These are phyloP conservation scores for Penicillium digitatum DNA, from an alignment of 2,329 filamentous ascomycete genomes.

Conservation along the genomic window DNA sequence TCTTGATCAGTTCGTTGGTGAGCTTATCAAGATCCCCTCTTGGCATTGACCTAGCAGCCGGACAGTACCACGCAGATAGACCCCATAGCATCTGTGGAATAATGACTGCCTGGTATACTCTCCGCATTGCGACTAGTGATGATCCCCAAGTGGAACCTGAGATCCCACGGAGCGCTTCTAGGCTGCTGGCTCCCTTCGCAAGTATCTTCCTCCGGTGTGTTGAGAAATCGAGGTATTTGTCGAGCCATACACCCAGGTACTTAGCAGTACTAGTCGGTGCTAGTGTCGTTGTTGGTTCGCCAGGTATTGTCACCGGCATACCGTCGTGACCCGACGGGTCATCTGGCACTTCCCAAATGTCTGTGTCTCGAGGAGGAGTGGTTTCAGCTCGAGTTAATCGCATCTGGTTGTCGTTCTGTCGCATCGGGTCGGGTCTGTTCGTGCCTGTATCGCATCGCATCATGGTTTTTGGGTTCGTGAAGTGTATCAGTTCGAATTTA, in stretches of 20 bases:
- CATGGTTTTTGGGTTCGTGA: not conserved
- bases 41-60: not conserved
- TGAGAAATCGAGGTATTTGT: constrained; percentile 5
- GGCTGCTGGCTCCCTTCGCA: constrained; percentile 4
- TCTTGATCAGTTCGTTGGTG: not conserved
- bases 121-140: not conserved
- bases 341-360: not conserved
- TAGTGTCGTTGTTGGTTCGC: not conserved
- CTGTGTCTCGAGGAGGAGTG: too few relatives aligned
- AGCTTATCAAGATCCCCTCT: not conserved
- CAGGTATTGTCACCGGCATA: not conserved
- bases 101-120: constrained; percentile 3
- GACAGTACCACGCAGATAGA: not conserved
- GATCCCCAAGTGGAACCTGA: not conserved
- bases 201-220: not conserved
- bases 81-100: not conserved
- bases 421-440: not conserved
- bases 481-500: constrained; percentile 11
- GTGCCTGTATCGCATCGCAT: too few relatives aligned
- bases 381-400: too few relatives aligned
- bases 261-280: not conserved
- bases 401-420: too few relatives aligned
- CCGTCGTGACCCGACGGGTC: not conserved
- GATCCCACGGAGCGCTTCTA: not conserved
- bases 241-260: constrained; percentile 14